phyloP scores from a whole-genome alignment of 2,329 filamentous ascomycete genomes.

The Nothophaeocryptopus gaeumannii region DNA sequence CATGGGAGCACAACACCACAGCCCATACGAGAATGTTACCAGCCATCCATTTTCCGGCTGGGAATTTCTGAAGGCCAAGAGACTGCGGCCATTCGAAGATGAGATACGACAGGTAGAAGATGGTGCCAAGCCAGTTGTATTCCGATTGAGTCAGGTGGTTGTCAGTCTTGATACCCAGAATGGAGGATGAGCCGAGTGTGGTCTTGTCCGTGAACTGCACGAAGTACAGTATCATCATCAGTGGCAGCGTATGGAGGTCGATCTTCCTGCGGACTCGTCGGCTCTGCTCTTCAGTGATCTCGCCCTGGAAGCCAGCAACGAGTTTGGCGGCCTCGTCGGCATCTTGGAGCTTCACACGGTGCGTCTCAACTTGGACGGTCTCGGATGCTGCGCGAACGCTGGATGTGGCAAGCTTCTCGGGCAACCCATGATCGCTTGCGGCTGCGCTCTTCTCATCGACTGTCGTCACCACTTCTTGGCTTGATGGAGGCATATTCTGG shows the following conservation, averaged over 20 bases:
- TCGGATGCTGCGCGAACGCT: not conserved
- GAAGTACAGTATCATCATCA: conserved; percentile 37
- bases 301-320: conserved; percentile 6
- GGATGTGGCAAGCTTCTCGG: not conserved
- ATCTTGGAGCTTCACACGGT: conserved; percentile 10
- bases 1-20: conserved; percentile 69
- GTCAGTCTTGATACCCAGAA: conserved; percentile 55
- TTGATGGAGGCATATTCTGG: too few relatives aligned
- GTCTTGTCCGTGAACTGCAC: conserved; percentile 50
- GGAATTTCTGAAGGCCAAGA: conserved; percentile 54
- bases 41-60: conserved; percentile 60
- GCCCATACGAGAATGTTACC: conserved; percentile 75
- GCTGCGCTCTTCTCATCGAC: too few relatives aligned
- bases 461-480: too few relatives aligned
- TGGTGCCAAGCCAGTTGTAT: conserved; percentile 61
- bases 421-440: too few relatives aligned
- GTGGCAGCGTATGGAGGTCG: conserved; percentile 13
- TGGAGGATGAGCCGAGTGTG: conserved; percentile 36
- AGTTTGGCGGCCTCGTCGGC: conserved; percentile 9
- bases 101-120: conserved; percentile 64
- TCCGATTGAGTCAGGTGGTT: conserved; percentile 52
- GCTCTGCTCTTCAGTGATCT: conserved; percentile 9
- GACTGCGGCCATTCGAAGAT: conserved; percentile 64
- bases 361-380: conserved; percentile 5
- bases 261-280: conserved; percentile 11